Evolutionary conservation across 1,284 basidiomycete genomes (phyloP).

Genomic region (Pholiota adiposa): DNA sequence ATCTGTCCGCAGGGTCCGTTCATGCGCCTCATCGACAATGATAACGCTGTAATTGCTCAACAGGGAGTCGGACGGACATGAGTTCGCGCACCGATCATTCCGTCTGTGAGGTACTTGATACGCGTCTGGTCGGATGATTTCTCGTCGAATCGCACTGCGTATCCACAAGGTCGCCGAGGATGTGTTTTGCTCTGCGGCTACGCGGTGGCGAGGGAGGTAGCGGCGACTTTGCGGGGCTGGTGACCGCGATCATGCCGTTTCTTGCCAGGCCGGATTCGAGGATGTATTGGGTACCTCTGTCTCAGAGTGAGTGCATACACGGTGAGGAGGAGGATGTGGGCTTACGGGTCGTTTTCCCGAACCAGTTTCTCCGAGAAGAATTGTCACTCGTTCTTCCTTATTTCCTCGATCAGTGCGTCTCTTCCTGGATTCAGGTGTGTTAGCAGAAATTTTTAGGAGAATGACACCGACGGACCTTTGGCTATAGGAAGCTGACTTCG

Average conservation of each 20-base stretch:
- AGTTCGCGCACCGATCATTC: constrained; percentile 95
- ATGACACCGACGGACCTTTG: constrained; percentile 52
- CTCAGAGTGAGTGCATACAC: constrained; percentile 9
- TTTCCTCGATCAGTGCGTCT: constrained; percentile 75
- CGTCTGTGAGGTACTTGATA: constrained; percentile 96
- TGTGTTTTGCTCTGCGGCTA: constrained; percentile 83
- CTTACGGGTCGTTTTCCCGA: constrained; percentile 96
- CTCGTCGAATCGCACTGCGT: constrained; percentile 97
- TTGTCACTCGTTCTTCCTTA: constrained; percentile 85
- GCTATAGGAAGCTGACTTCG: constrained; percentile 79
- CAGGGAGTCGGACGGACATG: constrained; percentile 74
- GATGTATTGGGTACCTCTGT: constrained; percentile 91
- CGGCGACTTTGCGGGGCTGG: constrained; percentile 96
- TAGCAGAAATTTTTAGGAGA: not conserved
- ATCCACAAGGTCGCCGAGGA: constrained; percentile 84
- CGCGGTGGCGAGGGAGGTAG: constrained; percentile 92
- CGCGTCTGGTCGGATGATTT: constrained; percentile 69
- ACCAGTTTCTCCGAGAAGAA: constrained; percentile 95
- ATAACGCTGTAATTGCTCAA: constrained; percentile 88
- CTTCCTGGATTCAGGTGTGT: constrained; percentile 53
- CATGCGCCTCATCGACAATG: constrained; percentile 97
- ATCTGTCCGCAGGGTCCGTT: constrained; percentile 94
- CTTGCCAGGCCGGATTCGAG: constrained; percentile 70
- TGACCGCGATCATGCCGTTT: constrained; percentile 80
- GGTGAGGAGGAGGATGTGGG: constrained; percentile 15